These are phyloP conservation scores for Ochromonas danica DNA, from an alignment of 108 stramenopile genomes.

Conservation along the genomic window DNA sequence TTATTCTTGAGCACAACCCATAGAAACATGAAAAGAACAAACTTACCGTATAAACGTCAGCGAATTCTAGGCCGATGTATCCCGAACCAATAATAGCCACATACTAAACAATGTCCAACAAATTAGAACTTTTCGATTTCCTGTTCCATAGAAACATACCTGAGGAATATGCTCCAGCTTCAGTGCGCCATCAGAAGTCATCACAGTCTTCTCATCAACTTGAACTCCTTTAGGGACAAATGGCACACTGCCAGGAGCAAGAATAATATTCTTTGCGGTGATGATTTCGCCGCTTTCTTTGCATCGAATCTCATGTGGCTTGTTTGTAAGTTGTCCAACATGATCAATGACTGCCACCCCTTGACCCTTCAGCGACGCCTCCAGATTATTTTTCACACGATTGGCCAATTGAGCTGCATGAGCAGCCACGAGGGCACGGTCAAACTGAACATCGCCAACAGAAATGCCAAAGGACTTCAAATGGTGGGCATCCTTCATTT, in stretches of 20 bases:
- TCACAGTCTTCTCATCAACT: slow-evolving; percentile 94
- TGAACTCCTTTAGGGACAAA: slow-evolving; percentile 92
- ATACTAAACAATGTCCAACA: slow-evolving; percentile 57
- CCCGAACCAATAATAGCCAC: slow-evolving; percentile 97
- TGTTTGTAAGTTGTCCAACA: slow-evolving; percentile 68
- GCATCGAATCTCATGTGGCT: slow-evolving; percentile 78
- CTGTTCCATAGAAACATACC: background rate
- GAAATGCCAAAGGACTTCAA: slow-evolving; percentile 75
- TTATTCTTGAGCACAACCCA: too few relatives aligned
- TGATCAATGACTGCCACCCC: slow-evolving; percentile 80
- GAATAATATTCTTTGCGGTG: slow-evolving; percentile 81
- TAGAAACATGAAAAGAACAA: too few relatives aligned
- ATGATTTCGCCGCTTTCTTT: slow-evolving; percentile 73
- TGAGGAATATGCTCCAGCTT: slow-evolving; percentile 83
- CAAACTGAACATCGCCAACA: slow-evolving; percentile 74
- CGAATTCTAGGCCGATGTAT: slow-evolving; percentile 97
- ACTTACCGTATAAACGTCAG: slow-evolving; percentile 90
- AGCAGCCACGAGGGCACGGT: slow-evolving; percentile 80
- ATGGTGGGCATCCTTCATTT: slow-evolving; percentile 77
- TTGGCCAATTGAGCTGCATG: slow-evolving; percentile 93
- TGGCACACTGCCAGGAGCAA: slow-evolving; percentile 94
- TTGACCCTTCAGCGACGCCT: slow-evolving; percentile 73
- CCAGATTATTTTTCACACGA: slow-evolving; percentile 85
- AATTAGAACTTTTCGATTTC: too few relatives aligned
- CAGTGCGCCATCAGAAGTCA: slow-evolving; percentile 92